phyloP scores from a whole-genome alignment of 108 stramenopile species.

The Schizochytrium sp. region DNA sequence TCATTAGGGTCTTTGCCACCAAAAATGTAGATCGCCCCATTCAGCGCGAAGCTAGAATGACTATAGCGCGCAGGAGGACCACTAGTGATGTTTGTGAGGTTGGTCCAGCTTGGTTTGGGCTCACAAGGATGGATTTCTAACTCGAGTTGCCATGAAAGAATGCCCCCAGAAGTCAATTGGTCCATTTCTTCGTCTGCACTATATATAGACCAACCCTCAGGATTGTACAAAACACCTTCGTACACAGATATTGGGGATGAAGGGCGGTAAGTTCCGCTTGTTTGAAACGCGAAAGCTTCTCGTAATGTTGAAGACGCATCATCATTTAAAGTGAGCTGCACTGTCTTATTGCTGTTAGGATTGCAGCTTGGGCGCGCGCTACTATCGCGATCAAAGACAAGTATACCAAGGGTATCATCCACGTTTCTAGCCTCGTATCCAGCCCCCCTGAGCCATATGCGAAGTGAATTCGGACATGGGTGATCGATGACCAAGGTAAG shows the following conservation, averaged over 20 bases:
- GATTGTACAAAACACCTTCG: background rate
- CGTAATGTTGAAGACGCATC: background rate
- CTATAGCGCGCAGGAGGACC: background rate
- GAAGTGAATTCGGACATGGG: constrained; percentile 11
- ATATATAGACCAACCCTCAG: background rate
- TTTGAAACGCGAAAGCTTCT: background rate
- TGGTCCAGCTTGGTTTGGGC: constrained; percentile 1
- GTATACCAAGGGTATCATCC: constrained; percentile 9
- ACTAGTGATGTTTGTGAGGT: constrained; percentile 6
- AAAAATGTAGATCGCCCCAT: background rate
- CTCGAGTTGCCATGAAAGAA: background rate
- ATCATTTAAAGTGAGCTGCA: background rate
- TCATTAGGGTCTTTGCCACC: constrained; percentile 8
- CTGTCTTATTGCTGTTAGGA: background rate
- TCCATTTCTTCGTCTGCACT: background rate
- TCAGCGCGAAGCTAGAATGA: background rate
- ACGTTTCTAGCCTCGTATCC: constrained; percentile 15
- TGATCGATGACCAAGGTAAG: background rate
- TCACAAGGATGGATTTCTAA: constrained; percentile 22
- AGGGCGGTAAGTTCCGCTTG: background rate
- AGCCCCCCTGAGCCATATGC: constrained; percentile 5
- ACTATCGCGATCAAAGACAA: background rate
- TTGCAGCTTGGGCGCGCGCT: background rate
- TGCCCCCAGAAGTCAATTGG: background rate
- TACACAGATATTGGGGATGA: background rate